Conservation (phyloP, 2,329 filamentous ascomycete species). For the Stemphylium beticola region DNA sequence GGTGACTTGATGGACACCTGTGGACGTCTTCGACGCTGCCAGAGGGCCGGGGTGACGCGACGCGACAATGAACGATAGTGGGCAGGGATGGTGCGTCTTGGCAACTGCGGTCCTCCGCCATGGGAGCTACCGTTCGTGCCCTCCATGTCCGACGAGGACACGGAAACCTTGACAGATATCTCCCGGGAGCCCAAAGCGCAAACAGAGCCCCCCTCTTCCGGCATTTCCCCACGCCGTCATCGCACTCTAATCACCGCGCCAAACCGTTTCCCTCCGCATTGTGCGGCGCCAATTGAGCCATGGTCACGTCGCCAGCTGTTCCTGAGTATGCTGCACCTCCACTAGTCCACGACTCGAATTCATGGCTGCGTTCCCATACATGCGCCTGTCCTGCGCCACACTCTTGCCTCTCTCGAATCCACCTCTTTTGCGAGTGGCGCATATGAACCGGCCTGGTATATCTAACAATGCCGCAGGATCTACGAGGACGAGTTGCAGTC, state of each 20-base stretch:
- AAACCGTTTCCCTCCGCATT: slow-evolving; percentile 14
- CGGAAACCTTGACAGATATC: slow-evolving; percentile 23
- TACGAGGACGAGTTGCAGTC: slow-evolving; percentile 93
- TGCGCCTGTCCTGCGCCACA: slow-evolving; percentile 1
- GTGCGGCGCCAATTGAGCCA: slow-evolving; percentile 42
- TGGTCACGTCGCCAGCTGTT: slow-evolving; percentile 52
- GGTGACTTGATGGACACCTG: neutral
- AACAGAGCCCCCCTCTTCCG: slow-evolving; percentile 14
- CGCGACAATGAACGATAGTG: slow-evolving; percentile 20
- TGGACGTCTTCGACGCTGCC: neutral
- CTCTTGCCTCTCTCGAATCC: neutral
- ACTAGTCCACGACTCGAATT: slow-evolving; percentile 10
- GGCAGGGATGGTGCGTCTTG: slow-evolving; percentile 17
- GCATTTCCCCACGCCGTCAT: slow-evolving; percentile 20
- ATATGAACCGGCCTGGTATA: neutral
- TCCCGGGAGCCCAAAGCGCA: slow-evolving; percentile 15
- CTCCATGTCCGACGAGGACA: slow-evolving; percentile 19
- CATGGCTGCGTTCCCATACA: slow-evolving; percentile 1
- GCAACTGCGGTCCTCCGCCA: slow-evolving; percentile 24
- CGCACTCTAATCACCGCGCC: slow-evolving; percentile 4
- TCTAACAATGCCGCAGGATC: slow-evolving; percentile 64
- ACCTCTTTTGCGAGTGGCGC: neutral
- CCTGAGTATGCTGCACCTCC: slow-evolving; percentile 49
- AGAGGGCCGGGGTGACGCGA: slow-evolving; percentile 15
- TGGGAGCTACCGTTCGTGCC: slow-evolving; percentile 25